Evolutionary conservation across 495 filamentous ascomycete genomes (phyloP), one percentile per base, ranked within the genome.

Genomic region (Trichoderma virens): DNA sequence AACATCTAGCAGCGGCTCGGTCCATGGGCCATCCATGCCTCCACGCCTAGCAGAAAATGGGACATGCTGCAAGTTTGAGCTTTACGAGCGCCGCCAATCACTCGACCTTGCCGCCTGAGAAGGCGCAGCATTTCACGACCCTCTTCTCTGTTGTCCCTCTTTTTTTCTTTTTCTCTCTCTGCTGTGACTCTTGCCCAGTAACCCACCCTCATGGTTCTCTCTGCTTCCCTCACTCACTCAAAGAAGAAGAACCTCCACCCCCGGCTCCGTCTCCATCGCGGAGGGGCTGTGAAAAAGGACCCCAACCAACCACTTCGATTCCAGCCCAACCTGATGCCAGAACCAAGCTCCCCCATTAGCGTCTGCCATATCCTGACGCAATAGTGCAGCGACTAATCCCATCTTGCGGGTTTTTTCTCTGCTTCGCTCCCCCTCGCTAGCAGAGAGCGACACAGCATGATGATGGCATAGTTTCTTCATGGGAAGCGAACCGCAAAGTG

Each of bases 1-100:
- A n/a, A n/a, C n/a, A n/a, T n/a, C n/a, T 47, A 47, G 43, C 43
- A 47, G 43, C 43, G 43, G 43, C 43, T 47, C 43, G 43, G 43
- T 47, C 43, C 43, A 47, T 47, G 43, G 18, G 16, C n/a, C 18
- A 7, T 23, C 43, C 43, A 6, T 20, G n/a, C 43, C 43, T 47
- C 16, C 43, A 20, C 7, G 7, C 43, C n/a, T 18, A 5, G 18
- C 5, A 20, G n/a, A 18, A 23, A 47, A 47, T 18, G 38, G 13
- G 13, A 41, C 18, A 16, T 39, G 9, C 35, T 14, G 35, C 35
- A 14, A 11, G 14, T 18, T 41, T 18, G 18, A 41, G 13, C 38
- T 18, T 39, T 41, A 11, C 11, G 38, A 41, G 18, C 14, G 38
- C 38, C 38, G 9, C 51, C 8, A 27, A 28, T 11, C 3, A 56